Percentiles rank a stretch among this genome's conserved stretches.
Evolutionary conservation across 2,329 filamentous ascomycete species (phyloP).

Genomic region (Lizonia empirigonia): DNA sequence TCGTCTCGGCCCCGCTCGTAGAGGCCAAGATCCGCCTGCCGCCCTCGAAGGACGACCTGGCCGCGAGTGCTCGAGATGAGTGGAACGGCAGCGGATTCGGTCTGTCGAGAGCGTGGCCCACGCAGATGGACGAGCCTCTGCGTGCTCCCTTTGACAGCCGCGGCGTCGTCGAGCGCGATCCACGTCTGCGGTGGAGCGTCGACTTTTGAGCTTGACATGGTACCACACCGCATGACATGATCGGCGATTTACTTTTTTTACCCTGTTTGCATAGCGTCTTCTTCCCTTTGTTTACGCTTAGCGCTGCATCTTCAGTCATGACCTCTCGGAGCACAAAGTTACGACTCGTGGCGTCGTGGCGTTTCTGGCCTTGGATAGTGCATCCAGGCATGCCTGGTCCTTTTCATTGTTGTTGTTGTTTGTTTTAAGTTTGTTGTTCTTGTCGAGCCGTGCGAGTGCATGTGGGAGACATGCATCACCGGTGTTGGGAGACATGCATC

Average conservation of each 20-base stretch:
- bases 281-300: not conserved
- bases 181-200: slow-evolving; percentile 50
- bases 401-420: not conserved
- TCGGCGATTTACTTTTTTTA: too few relatives aligned
- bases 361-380: slow-evolving; percentile 17
- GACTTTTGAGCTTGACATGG: slow-evolving; percentile 50
- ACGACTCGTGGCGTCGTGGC: slow-evolving; percentile 1
- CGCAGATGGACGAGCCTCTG: slow-evolving; percentile 20
- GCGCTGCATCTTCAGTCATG: not conserved
- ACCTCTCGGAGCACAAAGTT: not conserved
- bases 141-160: slow-evolving; percentile 44
- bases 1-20: slow-evolving; percentile 46
- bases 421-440: not conserved
- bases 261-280: slow-evolving; percentile 1
- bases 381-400: slow-evolving; percentile 2
- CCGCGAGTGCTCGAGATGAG: slow-evolving; percentile 16
- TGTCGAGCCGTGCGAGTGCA: too few relatives aligned
- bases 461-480: too few relatives aligned
- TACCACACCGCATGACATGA: not conserved
- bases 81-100: slow-evolving; percentile 30
- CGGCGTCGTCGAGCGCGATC: slow-evolving; percentile 44
- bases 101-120: slow-evolving; percentile 27
- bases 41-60: slow-evolving; percentile 37
- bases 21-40: slow-evolving; percentile 48
- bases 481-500: too few relatives aligned